Conservation (phyloP, 345 rosid genomes). For the Physaria fendleri region DNA sequence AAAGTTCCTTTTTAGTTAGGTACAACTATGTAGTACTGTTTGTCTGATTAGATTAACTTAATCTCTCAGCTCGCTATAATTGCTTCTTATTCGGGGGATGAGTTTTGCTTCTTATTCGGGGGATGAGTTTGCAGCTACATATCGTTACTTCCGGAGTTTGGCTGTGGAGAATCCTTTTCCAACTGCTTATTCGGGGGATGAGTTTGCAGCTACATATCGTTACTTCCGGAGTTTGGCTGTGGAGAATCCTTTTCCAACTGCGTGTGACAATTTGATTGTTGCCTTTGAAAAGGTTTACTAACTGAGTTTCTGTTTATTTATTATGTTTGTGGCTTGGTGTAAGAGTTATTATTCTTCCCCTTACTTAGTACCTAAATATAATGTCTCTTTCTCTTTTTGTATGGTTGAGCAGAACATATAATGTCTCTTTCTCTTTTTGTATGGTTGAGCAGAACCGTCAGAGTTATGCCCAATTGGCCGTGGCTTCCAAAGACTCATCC, state of each 20-base stretch:
- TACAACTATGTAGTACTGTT: neutral
- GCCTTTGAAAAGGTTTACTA: slow-evolving; percentile 88
- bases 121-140: slow-evolving; percentile 74
- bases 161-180: slow-evolving; percentile 86
- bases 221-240: slow-evolving; percentile 94
- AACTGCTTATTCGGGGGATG: no score
- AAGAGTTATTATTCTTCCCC: neutral
- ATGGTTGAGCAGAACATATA: slow-evolving; percentile 40
- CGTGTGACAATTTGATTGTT: slow-evolving; percentile 93
- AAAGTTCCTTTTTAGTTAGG: neutral
- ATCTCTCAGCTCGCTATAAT: slow-evolving; percentile 85
- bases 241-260: slow-evolving; percentile 86
- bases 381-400: neutral
- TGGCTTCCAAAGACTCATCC: slow-evolving; percentile 41
- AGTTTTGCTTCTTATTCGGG: slow-evolving; percentile 83
- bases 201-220: slow-evolving; percentile 68
- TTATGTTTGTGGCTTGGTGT: slow-evolving; percentile 3
- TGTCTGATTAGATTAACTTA: slow-evolving; percentile 10
- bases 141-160: slow-evolving; percentile 90
- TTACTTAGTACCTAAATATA: neutral
- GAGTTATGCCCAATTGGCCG: slow-evolving; percentile 52
- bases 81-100: slow-evolving; percentile 81
- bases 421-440: neutral
- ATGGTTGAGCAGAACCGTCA: slow-evolving; percentile 58
- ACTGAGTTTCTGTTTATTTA: neutral